A percentile compares a stretch with the other conserved stretches of the same genome.
These are phyloP conservation scores for Suillus spraguei DNA, from an alignment of 768 basidiomycete species.

Conservation along the genomic window DNA sequence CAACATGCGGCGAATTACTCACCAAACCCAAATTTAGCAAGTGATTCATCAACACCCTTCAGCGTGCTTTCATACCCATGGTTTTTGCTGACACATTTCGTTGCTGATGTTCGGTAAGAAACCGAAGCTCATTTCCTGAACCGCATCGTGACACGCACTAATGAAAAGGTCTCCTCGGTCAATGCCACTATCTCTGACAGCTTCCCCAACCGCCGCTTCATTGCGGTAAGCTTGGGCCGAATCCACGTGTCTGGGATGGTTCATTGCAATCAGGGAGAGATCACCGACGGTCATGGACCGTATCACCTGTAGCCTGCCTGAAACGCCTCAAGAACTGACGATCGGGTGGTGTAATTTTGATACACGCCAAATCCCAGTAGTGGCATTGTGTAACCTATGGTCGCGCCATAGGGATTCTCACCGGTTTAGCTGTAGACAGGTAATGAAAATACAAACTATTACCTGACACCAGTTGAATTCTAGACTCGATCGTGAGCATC, in stretches of 20 bases:
- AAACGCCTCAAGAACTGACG: constrained; percentile 63
- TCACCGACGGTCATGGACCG: constrained; percentile 1
- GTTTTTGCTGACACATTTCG: constrained; percentile 58
- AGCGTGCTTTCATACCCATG: constrained; percentile 68
- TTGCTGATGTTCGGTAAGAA: constrained; percentile 44
- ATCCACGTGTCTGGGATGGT: constrained; percentile 63
- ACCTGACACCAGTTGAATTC: constrained; percentile 40
- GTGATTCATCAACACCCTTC: constrained; percentile 60
- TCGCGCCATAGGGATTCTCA: constrained; percentile 16
- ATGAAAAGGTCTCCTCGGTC: constrained; percentile 66
- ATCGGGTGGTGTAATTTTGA: constrained; percentile 57
- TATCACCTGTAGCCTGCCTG: constrained; percentile 63
- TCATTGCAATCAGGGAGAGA: neutral
- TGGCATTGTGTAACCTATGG: constrained; percentile 57
- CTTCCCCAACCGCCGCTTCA: constrained; percentile 62
- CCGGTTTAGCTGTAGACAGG: constrained; percentile 10
- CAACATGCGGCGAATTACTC: constrained; percentile 20
- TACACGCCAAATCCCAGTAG: constrained; percentile 73
- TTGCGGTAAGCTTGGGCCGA: constrained; percentile 72
- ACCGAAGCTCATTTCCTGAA: constrained; percentile 4
- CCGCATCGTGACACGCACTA: constrained; percentile 46
- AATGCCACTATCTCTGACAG: constrained; percentile 57
- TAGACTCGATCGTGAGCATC: constrained; percentile 34
- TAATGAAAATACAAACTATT: constrained; percentile 17
- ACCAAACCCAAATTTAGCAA: constrained; percentile 63